Evolutionary conservation across 1,284 basidiomycete species (phyloP).

Genomic region (Trametes hirsuta): DNA sequence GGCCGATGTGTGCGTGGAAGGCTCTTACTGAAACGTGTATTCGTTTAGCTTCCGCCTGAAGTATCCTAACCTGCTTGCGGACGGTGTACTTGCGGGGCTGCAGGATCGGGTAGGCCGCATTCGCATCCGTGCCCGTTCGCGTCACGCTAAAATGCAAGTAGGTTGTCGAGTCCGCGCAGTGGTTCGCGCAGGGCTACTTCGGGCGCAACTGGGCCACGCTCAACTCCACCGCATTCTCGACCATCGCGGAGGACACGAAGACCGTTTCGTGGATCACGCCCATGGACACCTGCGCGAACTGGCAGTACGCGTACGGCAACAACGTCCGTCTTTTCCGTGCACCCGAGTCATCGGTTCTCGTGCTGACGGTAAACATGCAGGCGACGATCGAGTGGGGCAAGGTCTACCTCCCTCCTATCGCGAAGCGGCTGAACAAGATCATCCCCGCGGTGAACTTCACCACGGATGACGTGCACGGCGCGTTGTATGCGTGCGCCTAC

Average conservation of each 20-base stretch:
- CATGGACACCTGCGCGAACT: slow-evolving; percentile 46
- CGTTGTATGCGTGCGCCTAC: slow-evolving; percentile 50
- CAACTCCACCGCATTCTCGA: slow-evolving; percentile 38
- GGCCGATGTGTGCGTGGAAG: background rate
- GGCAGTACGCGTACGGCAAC: slow-evolving; percentile 43
- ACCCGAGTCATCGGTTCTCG: background rate
- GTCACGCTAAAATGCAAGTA: background rate
- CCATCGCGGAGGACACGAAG: slow-evolving; percentile 41
- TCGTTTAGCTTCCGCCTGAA: slow-evolving; percentile 36
- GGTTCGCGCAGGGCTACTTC: slow-evolving; percentile 49
- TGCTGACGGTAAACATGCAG: slow-evolving; percentile 24
- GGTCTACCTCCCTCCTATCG: slow-evolving; percentile 44
- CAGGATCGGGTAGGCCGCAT: slow-evolving; percentile 41
- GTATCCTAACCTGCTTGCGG: slow-evolving; percentile 42
- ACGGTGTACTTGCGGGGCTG: slow-evolving; percentile 43
- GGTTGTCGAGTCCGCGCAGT: slow-evolving; percentile 48
- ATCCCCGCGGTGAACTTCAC: slow-evolving; percentile 40
- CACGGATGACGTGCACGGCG: slow-evolving; percentile 42
- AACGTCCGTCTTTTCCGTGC: slow-evolving; percentile 28
- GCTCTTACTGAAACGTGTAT: background rate
- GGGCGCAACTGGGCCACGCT: slow-evolving; percentile 39
- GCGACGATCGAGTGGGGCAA: slow-evolving; percentile 40
- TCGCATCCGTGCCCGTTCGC: background rate
- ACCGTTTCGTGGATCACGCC: slow-evolving; percentile 49
- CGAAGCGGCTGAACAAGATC: slow-evolving; percentile 40